phyloP scores from a whole-genome alignment of 1,284 basidiomycete genomes.

The Tilletia setariae region DNA sequence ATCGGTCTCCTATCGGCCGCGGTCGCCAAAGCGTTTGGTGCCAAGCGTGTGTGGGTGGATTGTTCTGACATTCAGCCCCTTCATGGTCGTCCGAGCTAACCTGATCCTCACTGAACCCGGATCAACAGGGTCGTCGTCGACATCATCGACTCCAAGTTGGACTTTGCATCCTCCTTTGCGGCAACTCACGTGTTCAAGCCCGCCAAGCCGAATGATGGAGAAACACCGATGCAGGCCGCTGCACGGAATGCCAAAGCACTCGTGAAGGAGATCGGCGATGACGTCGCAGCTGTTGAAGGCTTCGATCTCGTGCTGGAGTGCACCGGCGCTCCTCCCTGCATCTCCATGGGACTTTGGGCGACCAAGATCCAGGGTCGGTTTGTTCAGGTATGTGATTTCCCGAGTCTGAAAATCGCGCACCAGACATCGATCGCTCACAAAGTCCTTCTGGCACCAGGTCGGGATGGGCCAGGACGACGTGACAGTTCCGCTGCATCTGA shows the following conservation, averaged over 20 bases:
- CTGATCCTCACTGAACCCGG: too few species aligned
- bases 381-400: constrained; percentile 28
- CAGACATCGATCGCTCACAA: not conserved
- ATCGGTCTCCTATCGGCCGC: constrained; percentile 89
- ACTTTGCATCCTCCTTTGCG: constrained; percentile 83
- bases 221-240: constrained; percentile 54
- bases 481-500: constrained; percentile 44
- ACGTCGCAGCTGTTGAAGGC: constrained; percentile 57
- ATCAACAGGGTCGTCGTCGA: constrained; percentile 57
- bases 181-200: constrained; percentile 79
- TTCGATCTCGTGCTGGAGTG: constrained; percentile 65
- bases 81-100: too few species aligned
- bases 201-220: constrained; percentile 38
- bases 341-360: constrained; percentile 46
- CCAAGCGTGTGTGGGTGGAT: constrained; percentile 36
- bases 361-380: constrained; percentile 40
- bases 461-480: constrained; percentile 56
- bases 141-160: constrained; percentile 74
- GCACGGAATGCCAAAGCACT: constrained; percentile 60
- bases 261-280: constrained; percentile 56
- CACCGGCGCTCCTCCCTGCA: constrained; percentile 58
- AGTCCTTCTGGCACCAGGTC: constrained; percentile 59
- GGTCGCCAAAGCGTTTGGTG: constrained; percentile 71
- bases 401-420: not conserved
- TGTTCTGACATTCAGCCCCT: constrained; percentile 7